These are phyloP conservation scores for Rhodomyrtus tomentosa DNA, from an alignment of 345 rosid species.

Conservation along the genomic window DNA sequence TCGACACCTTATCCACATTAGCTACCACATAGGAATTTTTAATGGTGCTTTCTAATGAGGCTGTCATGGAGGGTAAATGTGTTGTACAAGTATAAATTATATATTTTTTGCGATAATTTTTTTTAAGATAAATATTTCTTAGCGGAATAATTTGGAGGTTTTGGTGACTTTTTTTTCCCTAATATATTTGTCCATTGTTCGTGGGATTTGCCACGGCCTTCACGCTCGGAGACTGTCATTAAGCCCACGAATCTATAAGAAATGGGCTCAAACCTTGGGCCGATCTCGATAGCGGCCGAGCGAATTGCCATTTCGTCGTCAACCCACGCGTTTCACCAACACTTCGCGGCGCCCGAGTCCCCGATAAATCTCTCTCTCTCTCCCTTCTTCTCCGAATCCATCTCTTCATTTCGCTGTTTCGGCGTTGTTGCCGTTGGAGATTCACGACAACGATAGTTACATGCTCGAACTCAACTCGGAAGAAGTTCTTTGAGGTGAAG, in stretches of 20 bases:
- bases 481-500: neutral
- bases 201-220: neutral
- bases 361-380: neutral
- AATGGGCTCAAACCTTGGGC: neutral
- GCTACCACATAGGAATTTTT: too few relatives aligned
- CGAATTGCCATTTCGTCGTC: neutral
- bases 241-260: neutral
- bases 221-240: neutral
- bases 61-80: rapidly evolving
- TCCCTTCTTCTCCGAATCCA: neutral
- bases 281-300: neutral
- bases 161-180: neutral
- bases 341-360: neutral
- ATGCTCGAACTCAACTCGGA: neutral
- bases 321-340: neutral
- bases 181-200: neutral
- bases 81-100: rapidly evolving
- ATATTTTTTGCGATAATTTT: neutral
- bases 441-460: neutral
- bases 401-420: neutral
- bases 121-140: neutral
- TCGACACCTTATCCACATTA: neutral
- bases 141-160: too few relatives aligned
- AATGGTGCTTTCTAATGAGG: too few relatives aligned
- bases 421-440: neutral